Base-by-base conservation (phyloP, 1,139 yeast genomes). In the Wickerhamomyces sp. region DNA sequence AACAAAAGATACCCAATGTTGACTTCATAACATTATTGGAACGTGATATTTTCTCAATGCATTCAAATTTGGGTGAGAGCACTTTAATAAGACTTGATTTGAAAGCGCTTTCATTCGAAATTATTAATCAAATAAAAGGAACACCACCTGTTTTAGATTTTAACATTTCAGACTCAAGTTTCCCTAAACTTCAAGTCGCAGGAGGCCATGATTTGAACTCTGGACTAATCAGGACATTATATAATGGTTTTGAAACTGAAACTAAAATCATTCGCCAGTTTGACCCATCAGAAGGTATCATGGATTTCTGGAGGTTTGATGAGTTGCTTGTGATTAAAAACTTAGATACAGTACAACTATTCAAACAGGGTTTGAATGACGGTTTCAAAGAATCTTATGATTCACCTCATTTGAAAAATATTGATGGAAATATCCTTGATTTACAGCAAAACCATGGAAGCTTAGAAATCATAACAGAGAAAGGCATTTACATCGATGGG, bases 371-470 rank as follows among this genome's bases (percentile, higher is more conserved):
- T 3, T 24, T 13, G 5, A n/a, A 21, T 9, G 33, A 20, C 2
- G 18, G 12, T 1, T 14, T 36, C 12, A 8, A 7, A 3, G 38
- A 21, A 9, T 8, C 20, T 2, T 39, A 45, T 14, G 45, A 47
- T 17, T 42, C 36, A n/a, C 38, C 42, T n/a, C 42, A 39, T 1
- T 5, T 51, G 12, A 7, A 42, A 2, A 44, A 40, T 12, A 38
- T 55, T n/a, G 41, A 48, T 35, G 61, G 62, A 3, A 34, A 38
- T 1, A 22, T 59, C 1, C 32, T 47, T 17, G 53, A 50, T 26
- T 13, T 58, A 7, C 40, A 35, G 19, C 10, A 42, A 18, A 10
- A 20, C 1, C 15, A 37, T 9, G 45, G 41, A 3, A 31, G 38
- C 12, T 27, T 49, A 3, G 18, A 38, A 0, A 40, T 40, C 5